These are phyloP conservation scores for Malassezia cuniculi DNA, from an alignment of 1,284 basidiomycete genomes.

Conservation along the genomic window DNA sequence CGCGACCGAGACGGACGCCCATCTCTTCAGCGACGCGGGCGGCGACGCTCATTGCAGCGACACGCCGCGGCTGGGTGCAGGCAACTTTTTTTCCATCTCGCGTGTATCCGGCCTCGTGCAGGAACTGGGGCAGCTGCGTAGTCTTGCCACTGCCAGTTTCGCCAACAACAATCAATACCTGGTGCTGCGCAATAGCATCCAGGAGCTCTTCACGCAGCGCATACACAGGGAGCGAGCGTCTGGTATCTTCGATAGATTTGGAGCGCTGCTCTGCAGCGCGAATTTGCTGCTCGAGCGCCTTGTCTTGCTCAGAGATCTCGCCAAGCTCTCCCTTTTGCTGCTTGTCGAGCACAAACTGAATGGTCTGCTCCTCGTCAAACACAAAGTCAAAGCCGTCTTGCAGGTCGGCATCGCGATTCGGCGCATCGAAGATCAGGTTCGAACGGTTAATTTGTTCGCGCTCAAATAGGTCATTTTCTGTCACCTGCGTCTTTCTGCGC, in stretches of 20 bases:
- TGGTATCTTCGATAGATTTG: conserved; percentile 33
- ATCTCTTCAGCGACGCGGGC: conserved; percentile 98
- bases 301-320: conserved; percentile 49
- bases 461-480: conserved; percentile 83
- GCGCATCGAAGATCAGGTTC: conserved; percentile 19
- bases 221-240: conserved; percentile 40
- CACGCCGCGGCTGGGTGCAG: conserved; percentile 94
- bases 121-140: conserved; percentile 92
- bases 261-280: conserved; percentile 66
- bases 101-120: conserved; percentile 93
- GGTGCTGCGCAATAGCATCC: conserved; percentile 74
- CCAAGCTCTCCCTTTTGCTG: conserved; percentile 46
- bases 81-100: conserved; percentile 72
- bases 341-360: conserved; percentile 82
- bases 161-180: conserved; percentile 50
- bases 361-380: conserved; percentile 92
- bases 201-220: conserved; percentile 47
- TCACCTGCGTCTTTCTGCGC: conserved; percentile 64
- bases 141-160: conserved; percentile 82
- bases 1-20: conserved; percentile 86
- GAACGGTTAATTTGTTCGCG: conserved; percentile 77
- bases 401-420: conserved; percentile 15
- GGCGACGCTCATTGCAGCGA: conserved; percentile 98
- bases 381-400: conserved; percentile 76
- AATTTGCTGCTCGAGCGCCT: conserved; percentile 71